Base-by-base conservation (phyloP, 1,139 yeast genomes). In the Debaryomyces sp. region DNA sequence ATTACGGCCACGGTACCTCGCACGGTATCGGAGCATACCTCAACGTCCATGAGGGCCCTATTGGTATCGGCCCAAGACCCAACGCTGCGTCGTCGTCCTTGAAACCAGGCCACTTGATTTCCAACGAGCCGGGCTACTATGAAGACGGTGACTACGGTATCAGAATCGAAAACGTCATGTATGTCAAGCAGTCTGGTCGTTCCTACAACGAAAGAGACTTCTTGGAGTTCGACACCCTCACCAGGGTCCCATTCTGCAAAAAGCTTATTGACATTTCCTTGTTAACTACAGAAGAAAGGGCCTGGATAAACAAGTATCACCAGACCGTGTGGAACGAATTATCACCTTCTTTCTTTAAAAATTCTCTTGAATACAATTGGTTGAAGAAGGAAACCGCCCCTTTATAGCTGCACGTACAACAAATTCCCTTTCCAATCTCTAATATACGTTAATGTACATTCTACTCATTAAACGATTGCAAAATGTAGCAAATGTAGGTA, bases 51-150 rank as follows among this genome's bases (percentile, higher is more conserved):
- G 98, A 95, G 64, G 96, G 96, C 4, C 99, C 99, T 12, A 84
- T 92, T 50, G 97, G 98, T 8, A 87, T 94, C 59, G 95, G 97
- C 1, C 81, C 85, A 57, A 78, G 88, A 56, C 75, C 77, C 29
- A 66, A 66, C 39, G 77, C 77, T n/a, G 72, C 80, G 8, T 58
- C 63, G 8, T 71, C 75, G 37, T 68, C 79, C 2, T 74, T 88
- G 50, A 71, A 78, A 55, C 77, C 81, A 3, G 99, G 99, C 30
- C 89, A 90, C 67, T 74, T 92, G 42, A 73, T 91, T 43, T 87
- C 96, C 22, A 91, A 94, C 68, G 99, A 95, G 68, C 99, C 99
- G 1, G 99, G 99, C 0, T 94, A 76, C 68, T 95, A 95, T 65
- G 89, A 90, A 65, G 96, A 89, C 54, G 97, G 95, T 13, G 86